Percentiles rank a stretch among this genome's conserved stretches.
phyloP scores from a whole-genome alignment of 2,329 filamentous ascomycete genomes.

The Stachybotrys echinatus region DNA sequence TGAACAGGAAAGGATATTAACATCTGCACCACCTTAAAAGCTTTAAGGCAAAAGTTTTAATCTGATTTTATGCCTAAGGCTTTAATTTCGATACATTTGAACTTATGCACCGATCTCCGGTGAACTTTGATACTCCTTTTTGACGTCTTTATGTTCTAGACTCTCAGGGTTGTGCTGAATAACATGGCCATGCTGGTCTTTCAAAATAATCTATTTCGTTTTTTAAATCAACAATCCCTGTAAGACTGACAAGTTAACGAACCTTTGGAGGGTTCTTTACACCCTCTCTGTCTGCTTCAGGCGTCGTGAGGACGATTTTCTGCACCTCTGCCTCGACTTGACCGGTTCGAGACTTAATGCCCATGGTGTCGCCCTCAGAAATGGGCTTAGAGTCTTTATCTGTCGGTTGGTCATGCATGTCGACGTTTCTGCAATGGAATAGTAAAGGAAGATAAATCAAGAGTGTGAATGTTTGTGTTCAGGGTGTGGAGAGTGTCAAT shows the following conservation, averaged over 20 bases:
- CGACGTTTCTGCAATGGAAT: neutral
- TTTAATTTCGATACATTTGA: no score
- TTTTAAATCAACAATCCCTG: neutral
- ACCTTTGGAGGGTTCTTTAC: slow-evolving; percentile 1
- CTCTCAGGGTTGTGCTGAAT: neutral
- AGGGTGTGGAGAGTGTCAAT: neutral
- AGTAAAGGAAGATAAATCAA: neutral
- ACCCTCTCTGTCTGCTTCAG: neutral
- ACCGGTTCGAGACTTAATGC: neutral
- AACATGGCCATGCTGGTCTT: neutral
- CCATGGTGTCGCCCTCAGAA: neutral
- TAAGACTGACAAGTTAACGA: neutral
- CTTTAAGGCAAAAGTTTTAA: no score
- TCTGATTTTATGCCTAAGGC: no score
- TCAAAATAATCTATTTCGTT: neutral
- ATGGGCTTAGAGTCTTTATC: neutral
- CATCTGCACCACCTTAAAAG: no score
- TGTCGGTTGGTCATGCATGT: neutral
- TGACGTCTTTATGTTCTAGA: neutral
- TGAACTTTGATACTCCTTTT: slow-evolving; percentile 1
- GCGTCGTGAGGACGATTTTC: neutral
- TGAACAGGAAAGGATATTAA: no score
- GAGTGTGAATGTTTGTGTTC: neutral
- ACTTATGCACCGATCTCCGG: neutral
- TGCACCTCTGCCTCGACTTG: neutral